These are phyloP conservation scores for Hydrangea macrophylla DNA, from an alignment of 148 eudicot genomes.

Conservation along the genomic window DNA sequence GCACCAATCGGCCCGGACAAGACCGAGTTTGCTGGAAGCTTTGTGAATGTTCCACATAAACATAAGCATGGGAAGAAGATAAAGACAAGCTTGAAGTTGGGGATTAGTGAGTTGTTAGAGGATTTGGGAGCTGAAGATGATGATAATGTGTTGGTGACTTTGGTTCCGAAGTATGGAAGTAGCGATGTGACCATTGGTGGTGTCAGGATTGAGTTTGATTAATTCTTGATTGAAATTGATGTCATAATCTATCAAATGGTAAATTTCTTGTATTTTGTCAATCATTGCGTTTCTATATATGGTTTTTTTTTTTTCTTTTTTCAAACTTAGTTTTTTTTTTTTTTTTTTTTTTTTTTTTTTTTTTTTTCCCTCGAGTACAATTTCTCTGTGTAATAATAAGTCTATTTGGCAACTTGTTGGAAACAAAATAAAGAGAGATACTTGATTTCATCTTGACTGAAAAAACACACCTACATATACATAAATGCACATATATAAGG, in stretches of 20 bases:
- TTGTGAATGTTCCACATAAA: slow-evolving; percentile 73
- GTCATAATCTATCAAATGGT: neutral
- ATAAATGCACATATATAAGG: too few relatives aligned
- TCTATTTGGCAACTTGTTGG: neutral
- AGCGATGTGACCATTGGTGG: slow-evolving; percentile 37
- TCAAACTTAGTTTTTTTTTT: neutral
- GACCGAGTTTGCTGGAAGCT: slow-evolving; percentile 83
- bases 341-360: too few relatives aligned
- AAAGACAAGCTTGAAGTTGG: slow-evolving; percentile 56
- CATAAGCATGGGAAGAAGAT: slow-evolving; percentile 38
- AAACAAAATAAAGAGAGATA: neutral
- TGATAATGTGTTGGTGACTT: slow-evolving; percentile 59
- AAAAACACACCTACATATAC: too few relatives aligned
- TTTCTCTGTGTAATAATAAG: neutral
- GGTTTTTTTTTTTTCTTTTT: neutral
- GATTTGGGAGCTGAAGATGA: slow-evolving; percentile 81
- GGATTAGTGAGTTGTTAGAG: slow-evolving; percentile 62
- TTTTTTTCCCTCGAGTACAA: neutral
- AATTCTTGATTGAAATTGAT: too few relatives aligned
- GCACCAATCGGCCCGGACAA: slow-evolving; percentile 31
- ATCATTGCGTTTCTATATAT: too few relatives aligned
- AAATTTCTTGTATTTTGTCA: neutral
- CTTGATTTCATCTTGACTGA: too few relatives aligned
- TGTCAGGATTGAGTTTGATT: slow-evolving; percentile 58
- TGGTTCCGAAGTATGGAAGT: slow-evolving; percentile 52